A percentile compares a stretch with the other conserved stretches of the same genome.
These are phyloP conservation scores for Blastobotrys terrestris DNA, from an alignment of 805 yeast genomes.

Conservation along the genomic window DNA sequence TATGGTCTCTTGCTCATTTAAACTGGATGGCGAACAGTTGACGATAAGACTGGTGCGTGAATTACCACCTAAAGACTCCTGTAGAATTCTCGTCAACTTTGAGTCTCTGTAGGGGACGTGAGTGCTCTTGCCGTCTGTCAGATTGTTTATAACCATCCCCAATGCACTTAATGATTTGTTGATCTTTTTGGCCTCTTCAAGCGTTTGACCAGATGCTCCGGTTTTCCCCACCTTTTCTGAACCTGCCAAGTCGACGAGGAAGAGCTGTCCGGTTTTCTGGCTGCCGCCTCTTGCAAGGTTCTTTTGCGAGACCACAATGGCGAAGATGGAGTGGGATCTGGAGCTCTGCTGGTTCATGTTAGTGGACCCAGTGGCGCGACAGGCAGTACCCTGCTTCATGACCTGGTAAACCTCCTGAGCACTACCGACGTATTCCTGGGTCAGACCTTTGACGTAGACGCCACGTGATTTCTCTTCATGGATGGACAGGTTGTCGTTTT, in stretches of 20 bases:
- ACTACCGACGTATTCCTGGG: slow-evolving; percentile 52
- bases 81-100: slow-evolving; percentile 68
- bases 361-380: slow-evolving; percentile 55
- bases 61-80: slow-evolving; percentile 78
- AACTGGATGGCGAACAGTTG: slow-evolving; percentile 60
- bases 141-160: slow-evolving; percentile 74
- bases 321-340: slow-evolving; percentile 75
- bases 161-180: slow-evolving; percentile 71
- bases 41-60: slow-evolving; percentile 68
- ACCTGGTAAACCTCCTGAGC: slow-evolving; percentile 52
- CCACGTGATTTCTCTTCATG: slow-evolving; percentile 63
- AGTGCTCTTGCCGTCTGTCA: slow-evolving; percentile 60
- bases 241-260: slow-evolving; percentile 81
- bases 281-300: slow-evolving; percentile 44
- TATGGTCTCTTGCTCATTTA: slow-evolving; percentile 57
- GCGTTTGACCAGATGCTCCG: slow-evolving; percentile 66
- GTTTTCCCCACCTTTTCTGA: slow-evolving; percentile 74
- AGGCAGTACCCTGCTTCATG: slow-evolving; percentile 51
- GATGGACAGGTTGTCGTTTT: slow-evolving; percentile 40
- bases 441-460: slow-evolving; percentile 64
- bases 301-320: slow-evolving; percentile 60
- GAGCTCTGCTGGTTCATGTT: slow-evolving; percentile 69
- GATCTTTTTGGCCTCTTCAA: slow-evolving; percentile 81
- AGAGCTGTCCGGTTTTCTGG: slow-evolving; percentile 56
- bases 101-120: slow-evolving; percentile 76